Evolutionary conservation across 129 eudicot genomes (phyloP).

Genomic region (Tagetes erecta): DNA sequence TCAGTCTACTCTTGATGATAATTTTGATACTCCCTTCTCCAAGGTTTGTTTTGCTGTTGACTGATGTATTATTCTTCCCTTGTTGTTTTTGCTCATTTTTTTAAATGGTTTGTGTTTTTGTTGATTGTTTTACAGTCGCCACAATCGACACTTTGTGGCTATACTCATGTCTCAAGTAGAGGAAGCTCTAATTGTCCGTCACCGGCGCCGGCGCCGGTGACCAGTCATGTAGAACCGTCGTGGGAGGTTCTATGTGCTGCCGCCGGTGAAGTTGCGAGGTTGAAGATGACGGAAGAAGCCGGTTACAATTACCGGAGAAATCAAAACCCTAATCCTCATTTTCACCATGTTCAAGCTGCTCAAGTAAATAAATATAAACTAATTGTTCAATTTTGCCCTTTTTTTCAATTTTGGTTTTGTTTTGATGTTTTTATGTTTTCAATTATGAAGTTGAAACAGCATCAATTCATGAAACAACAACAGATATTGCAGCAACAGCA

Average conservation of each 20-base stretch:
- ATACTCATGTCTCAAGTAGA: constrained; percentile 48
- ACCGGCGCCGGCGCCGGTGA: constrained; percentile 26
- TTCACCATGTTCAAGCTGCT: constrained; percentile 49
- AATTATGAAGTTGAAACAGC: constrained; percentile 37
- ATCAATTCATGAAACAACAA: constrained; percentile 41
- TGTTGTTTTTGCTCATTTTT: background rate
- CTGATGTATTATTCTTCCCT: background rate
- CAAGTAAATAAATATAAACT: constrained; percentile 39
- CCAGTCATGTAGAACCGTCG: constrained; percentile 21
- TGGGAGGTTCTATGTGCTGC: constrained; percentile 61
- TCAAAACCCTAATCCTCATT: constrained; percentile 36
- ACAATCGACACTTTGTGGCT: constrained; percentile 64
- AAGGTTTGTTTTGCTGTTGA: background rate
- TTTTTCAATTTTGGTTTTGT: too few relatives aligned
- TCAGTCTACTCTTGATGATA: constrained; percentile 40
- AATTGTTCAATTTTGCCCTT: too few relatives aligned
- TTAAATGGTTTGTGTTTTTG: background rate
- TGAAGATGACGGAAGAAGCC: constrained; percentile 45
- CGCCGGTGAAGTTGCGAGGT: constrained; percentile 66
- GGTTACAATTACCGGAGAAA: constrained; percentile 12
- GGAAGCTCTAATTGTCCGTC: constrained; percentile 51
- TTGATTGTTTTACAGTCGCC: constrained; percentile 47
- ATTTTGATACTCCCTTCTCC: constrained; percentile 15
- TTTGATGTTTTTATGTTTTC: background rate
- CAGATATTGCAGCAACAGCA: constrained; percentile 29